Evolutionary conservation across 768 basidiomycete species (phyloP).

Genomic region (Sutorius australiensis): DNA sequence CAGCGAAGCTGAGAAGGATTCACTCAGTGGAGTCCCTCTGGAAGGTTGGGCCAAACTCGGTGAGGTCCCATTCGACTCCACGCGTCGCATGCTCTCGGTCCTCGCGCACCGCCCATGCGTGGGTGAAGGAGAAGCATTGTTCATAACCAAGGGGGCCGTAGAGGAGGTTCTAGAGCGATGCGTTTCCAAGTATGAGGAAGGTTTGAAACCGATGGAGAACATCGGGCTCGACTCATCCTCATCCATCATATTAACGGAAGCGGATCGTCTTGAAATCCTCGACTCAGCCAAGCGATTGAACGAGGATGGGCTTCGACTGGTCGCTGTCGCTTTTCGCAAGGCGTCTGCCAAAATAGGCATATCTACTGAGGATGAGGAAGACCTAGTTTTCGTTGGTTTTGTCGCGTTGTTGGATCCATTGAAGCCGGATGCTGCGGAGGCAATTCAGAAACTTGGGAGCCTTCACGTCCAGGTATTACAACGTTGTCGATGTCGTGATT

Average conservation of each 20-base stretch:
- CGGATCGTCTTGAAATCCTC: conserved; percentile 22
- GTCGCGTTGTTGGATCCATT: conserved; percentile 29
- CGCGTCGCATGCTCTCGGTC: conserved; percentile 34
- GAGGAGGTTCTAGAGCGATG: conserved; percentile 34
- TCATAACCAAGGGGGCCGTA: conserved; percentile 31
- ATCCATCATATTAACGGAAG: conserved; percentile 14
- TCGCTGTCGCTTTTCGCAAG: conserved; percentile 28
- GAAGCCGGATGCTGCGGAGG: conserved; percentile 31
- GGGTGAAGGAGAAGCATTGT: conserved; percentile 17
- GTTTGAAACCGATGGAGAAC: conserved; percentile 7
- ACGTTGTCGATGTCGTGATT: not conserved
- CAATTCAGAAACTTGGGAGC: conserved; percentile 25
- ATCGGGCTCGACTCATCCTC: conserved; percentile 19
- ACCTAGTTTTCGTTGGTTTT: conserved; percentile 30
- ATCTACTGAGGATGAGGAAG: conserved; percentile 25
- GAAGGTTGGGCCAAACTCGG: conserved; percentile 30
- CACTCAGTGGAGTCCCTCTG: conserved; percentile 3
- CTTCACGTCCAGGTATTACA: conserved; percentile 29
- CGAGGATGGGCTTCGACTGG: conserved; percentile 31
- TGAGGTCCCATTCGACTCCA: conserved; percentile 36
- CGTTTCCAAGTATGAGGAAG: conserved; percentile 15
- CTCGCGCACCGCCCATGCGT: conserved; percentile 27
- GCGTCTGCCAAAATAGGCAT: conserved; percentile 17
- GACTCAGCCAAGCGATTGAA: conserved; percentile 26
- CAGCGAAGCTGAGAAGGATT: conserved; percentile 10